These are phyloP conservation scores for Microstegium vimineum DNA, from an alignment of 176 grass and related monocot genomes.

Conservation along the genomic window DNA sequence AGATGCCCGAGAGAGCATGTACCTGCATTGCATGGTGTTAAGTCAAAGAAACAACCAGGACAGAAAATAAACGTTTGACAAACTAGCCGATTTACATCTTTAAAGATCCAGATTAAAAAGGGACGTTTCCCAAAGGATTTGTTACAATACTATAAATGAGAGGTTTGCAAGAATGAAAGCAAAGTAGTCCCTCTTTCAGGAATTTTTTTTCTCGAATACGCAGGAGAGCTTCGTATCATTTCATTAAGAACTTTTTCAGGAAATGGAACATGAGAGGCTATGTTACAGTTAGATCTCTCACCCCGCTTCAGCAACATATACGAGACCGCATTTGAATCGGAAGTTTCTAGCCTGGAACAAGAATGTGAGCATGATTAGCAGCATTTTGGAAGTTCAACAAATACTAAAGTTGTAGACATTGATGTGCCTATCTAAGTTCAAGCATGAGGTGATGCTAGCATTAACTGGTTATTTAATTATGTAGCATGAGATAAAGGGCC, in stretches of 20 bases:
- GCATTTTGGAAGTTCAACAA: neutral
- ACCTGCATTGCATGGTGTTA: slow-evolving; percentile 56
- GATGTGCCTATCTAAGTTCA: neutral
- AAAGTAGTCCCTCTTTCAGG: neutral
- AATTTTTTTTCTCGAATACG: too few species aligned
- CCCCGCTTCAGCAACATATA: slow-evolving; percentile 98
- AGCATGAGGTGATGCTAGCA: slow-evolving; percentile 9
- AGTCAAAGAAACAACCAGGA: slow-evolving; percentile 11
- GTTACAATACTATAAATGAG: neutral
- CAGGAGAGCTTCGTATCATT: too few species aligned
- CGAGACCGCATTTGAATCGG: slow-evolving; percentile 97
- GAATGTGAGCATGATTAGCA: slow-evolving; percentile 25
- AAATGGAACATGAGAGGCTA: slow-evolving; percentile 11
- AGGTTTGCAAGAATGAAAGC: neutral
- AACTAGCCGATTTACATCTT: neutral
- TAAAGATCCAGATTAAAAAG: neutral
- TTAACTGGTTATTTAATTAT: slow-evolving; percentile 2
- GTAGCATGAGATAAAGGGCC: neutral
- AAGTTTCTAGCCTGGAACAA: slow-evolving; percentile 90
- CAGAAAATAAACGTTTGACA: neutral
- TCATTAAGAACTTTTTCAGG: slow-evolving; percentile 4
- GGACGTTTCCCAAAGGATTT: slow-evolving; percentile 8
- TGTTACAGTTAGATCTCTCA: slow-evolving; percentile 39
- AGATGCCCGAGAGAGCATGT: slow-evolving; percentile 91
- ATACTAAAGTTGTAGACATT: neutral